Percentiles rank a stretch among this genome's conserved stretches.
phyloP scores from a whole-genome alignment of 352 stramenopile species.

The Phytopythium litorale region DNA sequence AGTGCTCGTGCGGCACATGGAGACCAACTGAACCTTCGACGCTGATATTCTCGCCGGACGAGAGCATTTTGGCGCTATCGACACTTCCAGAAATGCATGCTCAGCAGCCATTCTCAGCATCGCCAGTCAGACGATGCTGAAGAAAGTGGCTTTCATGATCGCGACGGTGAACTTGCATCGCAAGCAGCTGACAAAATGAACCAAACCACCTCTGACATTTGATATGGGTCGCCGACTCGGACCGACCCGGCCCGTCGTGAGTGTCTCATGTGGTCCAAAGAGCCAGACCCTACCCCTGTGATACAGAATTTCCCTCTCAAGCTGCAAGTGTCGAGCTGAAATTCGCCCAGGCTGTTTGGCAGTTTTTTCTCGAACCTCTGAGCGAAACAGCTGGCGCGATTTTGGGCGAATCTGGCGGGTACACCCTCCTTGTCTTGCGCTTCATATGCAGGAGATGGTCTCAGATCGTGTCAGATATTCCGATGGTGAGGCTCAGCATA shows the following conservation, averaged over 20 bases:
- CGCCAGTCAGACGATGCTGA: too few relatives aligned
- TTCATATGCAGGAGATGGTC: neutral
- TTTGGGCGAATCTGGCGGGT: neutral
- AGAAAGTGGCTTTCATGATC: neutral
- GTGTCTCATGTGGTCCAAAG: constrained; percentile 1
- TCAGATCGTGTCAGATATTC: neutral
- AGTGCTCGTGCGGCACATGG: neutral
- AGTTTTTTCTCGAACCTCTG: neutral
- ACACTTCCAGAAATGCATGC: too few relatives aligned
- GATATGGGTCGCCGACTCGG: neutral
- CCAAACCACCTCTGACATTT: neutral
- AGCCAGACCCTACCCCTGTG: neutral
- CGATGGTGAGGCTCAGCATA: neutral
- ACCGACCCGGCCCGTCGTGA: neutral
- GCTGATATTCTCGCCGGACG: neutral
- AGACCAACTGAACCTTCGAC: neutral
- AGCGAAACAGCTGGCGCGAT: neutral
- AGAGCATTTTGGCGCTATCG: too few relatives aligned
- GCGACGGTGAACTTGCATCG: neutral
- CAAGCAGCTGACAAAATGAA: neutral
- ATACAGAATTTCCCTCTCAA: constrained; percentile 2
- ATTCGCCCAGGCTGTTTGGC: neutral
- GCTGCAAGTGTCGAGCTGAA: neutral
- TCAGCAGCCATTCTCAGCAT: too few relatives aligned
- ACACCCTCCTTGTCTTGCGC: neutral